phyloP scores from a whole-genome alignment of 176 grass and related monocot species.

The Hordeum vulgare region MorexV3_pseudomolecules_assembly NC_058520.1:509433658-509434157 shows the following conservation, averaged over 20 bases:
- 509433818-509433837: slow-evolving; percentile 84
- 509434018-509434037: slow-evolving; percentile 1
- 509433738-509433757: slow-evolving; percentile 77
- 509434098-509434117: slow-evolving; percentile 59
- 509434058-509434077: neutral
- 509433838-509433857: neutral
- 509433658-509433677: neutral
- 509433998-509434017: slow-evolving; percentile 83
- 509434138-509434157: slow-evolving; percentile 64
- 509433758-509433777: slow-evolving; percentile 71
- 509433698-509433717: slow-evolving; percentile 61
- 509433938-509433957: slow-evolving; percentile 48
- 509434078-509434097: neutral
- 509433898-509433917: slow-evolving; percentile 78
- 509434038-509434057: neutral
- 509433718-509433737: slow-evolving; percentile 81
- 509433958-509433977: slow-evolving; percentile 47
- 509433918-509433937: slow-evolving; percentile 65
- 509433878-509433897: slow-evolving; percentile 37
- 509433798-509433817: slow-evolving; percentile 94
- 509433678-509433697: neutral
- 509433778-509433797: slow-evolving; percentile 92
- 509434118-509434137: slow-evolving; percentile 77
- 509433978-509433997: slow-evolving; percentile 57
- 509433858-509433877: neutral